These are phyloP conservation scores for Oryza coarctata DNA, from an alignment of 176 grass and related monocot species.

Conservation along the genomic window DNA sequence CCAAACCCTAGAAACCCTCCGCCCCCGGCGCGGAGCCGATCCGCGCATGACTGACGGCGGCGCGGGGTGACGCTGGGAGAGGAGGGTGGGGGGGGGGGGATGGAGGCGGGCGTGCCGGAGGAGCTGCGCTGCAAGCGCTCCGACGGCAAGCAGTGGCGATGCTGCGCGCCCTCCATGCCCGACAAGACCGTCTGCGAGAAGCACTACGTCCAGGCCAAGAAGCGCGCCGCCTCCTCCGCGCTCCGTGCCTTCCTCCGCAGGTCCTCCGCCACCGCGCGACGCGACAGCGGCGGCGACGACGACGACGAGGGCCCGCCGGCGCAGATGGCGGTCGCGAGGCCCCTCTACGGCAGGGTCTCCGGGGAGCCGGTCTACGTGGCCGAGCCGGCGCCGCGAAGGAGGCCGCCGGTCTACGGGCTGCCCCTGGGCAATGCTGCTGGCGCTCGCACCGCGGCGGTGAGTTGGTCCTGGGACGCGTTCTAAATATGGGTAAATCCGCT, in stretches of 20 bases:
- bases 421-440: constrained; percentile 23
- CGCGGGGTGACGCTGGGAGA: neutral
- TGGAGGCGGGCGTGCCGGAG: constrained; percentile 60
- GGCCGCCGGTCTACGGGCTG: neutral
- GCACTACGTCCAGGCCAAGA: constrained; percentile 99
- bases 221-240: constrained; percentile 85
- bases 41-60: neutral
- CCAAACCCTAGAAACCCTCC: constrained; percentile 54
- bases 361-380: constrained; percentile 55
- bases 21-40: constrained; percentile 1
- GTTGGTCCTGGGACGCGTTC: neutral
- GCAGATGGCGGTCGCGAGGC: constrained; percentile 48
- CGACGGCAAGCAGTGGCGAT: constrained; percentile 99
- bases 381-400: constrained; percentile 29
- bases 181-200: constrained; percentile 98
- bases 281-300: neutral
- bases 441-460: constrained; percentile 30
- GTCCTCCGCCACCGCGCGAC: neutral
- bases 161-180: constrained; percentile 85
- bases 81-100: constrained; percentile 24
- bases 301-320: neutral
- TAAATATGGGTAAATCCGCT: neutral
- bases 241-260: constrained; percentile 75
- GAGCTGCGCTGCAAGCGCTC: constrained; percentile 95
- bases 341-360: constrained; percentile 30